Evolutionary conservation across 169 alveolate genomes (phyloP).

Genomic region (Neospora caninum): DNA sequence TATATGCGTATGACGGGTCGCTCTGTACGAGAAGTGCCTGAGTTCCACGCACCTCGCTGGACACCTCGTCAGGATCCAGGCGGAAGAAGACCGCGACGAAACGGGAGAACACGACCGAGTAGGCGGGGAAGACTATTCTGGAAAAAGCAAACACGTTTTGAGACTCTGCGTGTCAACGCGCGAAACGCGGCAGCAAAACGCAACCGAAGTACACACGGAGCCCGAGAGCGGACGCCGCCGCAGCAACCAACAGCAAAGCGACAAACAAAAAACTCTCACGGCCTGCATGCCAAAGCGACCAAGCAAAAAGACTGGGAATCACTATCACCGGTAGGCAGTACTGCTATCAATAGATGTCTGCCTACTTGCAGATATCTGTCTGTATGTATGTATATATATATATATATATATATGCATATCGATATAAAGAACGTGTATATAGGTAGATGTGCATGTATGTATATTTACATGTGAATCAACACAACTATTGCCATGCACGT

Average conservation of each 20-base stretch:
- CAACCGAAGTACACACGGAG: too few species aligned
- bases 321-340: too few species aligned
- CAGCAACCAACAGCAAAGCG: too few species aligned
- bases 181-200: neutral
- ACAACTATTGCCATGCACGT: too few species aligned
- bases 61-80: constrained; percentile 46
- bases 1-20: neutral
- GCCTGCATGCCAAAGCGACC: too few species aligned
- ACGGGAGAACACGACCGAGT: constrained; percentile 40
- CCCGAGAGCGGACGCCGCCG: too few species aligned
- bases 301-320: too few species aligned
- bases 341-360: too few species aligned
- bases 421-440: neutral
- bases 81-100: constrained; percentile 42
- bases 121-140: constrained; percentile 55
- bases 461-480: neutral
- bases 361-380: neutral
- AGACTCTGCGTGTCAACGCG: neutral
- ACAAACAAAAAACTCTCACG: too few species aligned
- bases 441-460: neutral
- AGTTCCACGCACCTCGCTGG: constrained; percentile 23
- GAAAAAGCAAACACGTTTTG: neutral
- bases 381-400: neutral
- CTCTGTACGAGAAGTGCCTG: too few species aligned
- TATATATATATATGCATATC: too few species aligned